Evolutionary conservation across 768 basidiomycete genomes (phyloP).

Genomic region (Trametes cingulata): DNA sequence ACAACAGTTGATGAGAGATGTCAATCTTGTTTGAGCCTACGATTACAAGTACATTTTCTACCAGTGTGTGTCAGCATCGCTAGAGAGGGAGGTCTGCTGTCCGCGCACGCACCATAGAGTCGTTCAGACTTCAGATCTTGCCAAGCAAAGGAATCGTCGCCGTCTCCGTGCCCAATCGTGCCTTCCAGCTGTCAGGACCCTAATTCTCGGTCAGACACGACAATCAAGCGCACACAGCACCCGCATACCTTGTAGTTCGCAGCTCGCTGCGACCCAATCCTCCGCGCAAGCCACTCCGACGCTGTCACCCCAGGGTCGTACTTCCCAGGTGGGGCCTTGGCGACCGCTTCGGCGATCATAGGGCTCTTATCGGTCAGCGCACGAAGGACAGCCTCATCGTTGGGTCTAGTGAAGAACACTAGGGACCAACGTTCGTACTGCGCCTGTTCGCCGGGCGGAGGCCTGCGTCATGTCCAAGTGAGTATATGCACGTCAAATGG

Average conservation of each 20-base stretch:
- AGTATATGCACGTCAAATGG: background rate
- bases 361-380: slow-evolving; percentile 53
- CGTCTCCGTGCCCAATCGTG: slow-evolving; percentile 20
- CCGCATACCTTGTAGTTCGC: slow-evolving; percentile 19
- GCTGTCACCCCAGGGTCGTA: slow-evolving; percentile 39
- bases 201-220: background rate
- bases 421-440: slow-evolving; percentile 63
- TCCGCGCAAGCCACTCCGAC: slow-evolving; percentile 41
- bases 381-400: slow-evolving; percentile 50
- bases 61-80: background rate
- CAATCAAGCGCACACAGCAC: background rate
- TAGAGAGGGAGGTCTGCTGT: no score
- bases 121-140: background rate
- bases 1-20: no score
- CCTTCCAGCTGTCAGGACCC: slow-evolving; percentile 20
- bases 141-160: background rate
- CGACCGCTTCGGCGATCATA: slow-evolving; percentile 46
- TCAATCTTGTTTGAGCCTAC: no score
- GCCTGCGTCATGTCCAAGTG: background rate
- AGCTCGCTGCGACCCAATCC: slow-evolving; percentile 38
- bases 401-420: slow-evolving; percentile 69
- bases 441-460: slow-evolving; percentile 61
- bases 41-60: background rate
- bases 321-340: slow-evolving; percentile 33
- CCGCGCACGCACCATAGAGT: background rate